Percentiles rank a stretch among this genome's conserved stretches.
Conservation (phyloP, 257 asterid genomes). For the Misopates orontium region DNA sequence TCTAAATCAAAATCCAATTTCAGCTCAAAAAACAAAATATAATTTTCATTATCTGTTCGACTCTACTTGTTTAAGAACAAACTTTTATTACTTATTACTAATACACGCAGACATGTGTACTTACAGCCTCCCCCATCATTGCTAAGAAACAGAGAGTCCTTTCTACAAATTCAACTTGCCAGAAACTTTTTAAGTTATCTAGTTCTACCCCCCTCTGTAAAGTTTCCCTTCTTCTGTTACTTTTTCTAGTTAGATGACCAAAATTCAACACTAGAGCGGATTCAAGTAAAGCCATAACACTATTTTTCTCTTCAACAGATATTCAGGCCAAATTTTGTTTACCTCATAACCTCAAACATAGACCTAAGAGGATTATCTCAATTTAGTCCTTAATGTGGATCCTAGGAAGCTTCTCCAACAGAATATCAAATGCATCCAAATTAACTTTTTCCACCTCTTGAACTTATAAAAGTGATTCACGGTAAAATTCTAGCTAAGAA, state of each 20-base stretch:
- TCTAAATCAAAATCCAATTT: too few relatives aligned
- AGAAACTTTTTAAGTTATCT: too few relatives aligned
- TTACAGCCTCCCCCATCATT: too few relatives aligned
- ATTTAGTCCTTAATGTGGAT: background rate
- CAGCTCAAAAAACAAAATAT: background rate
- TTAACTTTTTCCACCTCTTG: background rate
- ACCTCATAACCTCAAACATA: conserved; percentile 2
- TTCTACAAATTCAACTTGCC: too few relatives aligned
- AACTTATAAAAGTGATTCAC: too few relatives aligned
- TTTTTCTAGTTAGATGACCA: background rate
- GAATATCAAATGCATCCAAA: too few relatives aligned
- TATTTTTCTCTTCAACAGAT: background rate
- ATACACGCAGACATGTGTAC: too few relatives aligned
- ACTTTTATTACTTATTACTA: background rate
- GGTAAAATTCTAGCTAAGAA: too few relatives aligned
- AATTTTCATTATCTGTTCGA: background rate
- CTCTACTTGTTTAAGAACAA: background rate
- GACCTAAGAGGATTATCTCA: background rate
- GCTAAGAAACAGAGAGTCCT: too few relatives aligned
- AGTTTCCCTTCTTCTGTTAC: too few relatives aligned
- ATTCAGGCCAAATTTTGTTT: background rate
- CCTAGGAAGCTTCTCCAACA: too few relatives aligned
- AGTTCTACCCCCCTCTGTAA: too few relatives aligned
- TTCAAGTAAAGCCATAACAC: background rate
- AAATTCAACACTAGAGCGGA: background rate